These are phyloP conservation scores for Handroanthus guayacan DNA, from an alignment of 257 asterid genomes.

Conservation along the genomic window DNA sequence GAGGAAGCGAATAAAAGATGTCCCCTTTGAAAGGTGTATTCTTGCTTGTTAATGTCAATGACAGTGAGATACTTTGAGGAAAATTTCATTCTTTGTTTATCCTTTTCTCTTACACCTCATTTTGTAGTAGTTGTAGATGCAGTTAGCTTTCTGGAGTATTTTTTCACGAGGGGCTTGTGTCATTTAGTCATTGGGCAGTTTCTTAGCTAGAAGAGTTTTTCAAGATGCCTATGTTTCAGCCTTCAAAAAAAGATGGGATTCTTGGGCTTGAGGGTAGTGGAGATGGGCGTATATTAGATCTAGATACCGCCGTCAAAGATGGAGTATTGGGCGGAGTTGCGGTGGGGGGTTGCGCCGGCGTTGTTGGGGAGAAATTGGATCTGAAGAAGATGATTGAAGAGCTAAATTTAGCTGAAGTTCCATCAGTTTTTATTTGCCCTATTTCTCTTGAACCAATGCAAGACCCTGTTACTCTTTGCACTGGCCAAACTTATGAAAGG, in stretches of 20 bases:
- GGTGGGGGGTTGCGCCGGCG: slow-evolving; percentile 36
- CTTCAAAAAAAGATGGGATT: slow-evolving; percentile 49
- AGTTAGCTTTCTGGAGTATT: slow-evolving; percentile 46
- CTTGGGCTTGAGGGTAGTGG: slow-evolving; percentile 52
- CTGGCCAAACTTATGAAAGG: slow-evolving; percentile 83
- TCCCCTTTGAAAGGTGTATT: slow-evolving; percentile 48
- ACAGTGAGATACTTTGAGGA: slow-evolving; percentile 49
- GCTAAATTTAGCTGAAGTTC: slow-evolving; percentile 66
- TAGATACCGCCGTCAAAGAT: slow-evolving; percentile 53
- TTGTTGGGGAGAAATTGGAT: slow-evolving; percentile 66
- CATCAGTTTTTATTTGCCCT: slow-evolving; percentile 74
- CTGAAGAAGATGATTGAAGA: slow-evolving; percentile 76
- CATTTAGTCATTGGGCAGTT: slow-evolving; percentile 14
- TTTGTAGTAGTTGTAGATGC: slow-evolving; percentile 30
- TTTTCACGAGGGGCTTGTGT: slow-evolving; percentile 26
- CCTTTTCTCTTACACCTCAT: slow-evolving; percentile 39
- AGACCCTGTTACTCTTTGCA: slow-evolving; percentile 88
- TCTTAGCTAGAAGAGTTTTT: slow-evolving; percentile 9
- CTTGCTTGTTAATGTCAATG: slow-evolving; percentile 62
- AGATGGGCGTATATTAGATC: slow-evolving; percentile 55
- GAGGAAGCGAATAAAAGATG: slow-evolving; percentile 9
- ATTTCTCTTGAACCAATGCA: slow-evolving; percentile 79
- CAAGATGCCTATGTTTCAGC: slow-evolving; percentile 68
- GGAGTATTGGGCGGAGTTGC: slow-evolving; percentile 58
- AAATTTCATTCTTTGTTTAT: slow-evolving; percentile 31